Evolutionary conservation across 345 rosid genomes (phyloP), one percentile per base, ranked within the genome.

Genomic region (Salix brachista): DNA sequence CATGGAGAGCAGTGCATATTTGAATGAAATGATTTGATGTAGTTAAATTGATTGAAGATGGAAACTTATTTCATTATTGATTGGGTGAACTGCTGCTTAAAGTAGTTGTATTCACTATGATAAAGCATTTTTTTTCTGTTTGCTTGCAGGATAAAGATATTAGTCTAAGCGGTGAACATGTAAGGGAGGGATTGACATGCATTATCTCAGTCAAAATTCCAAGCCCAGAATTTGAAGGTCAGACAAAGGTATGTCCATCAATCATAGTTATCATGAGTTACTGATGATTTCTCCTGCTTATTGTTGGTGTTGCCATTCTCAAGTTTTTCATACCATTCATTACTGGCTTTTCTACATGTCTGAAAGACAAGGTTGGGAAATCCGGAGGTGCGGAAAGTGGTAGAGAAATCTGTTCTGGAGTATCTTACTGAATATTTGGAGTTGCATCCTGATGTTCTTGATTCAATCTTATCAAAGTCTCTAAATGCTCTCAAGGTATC

Each of bases 141-240:
- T 71, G 34, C 67, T 85, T 85, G 61, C 89, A 96, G 99, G 97
- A 96, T 44, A 96, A 92, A 80, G 99, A 94, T 82, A 90, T 92
- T 67, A 92, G 71, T 84, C 83, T 96, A 84, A 90, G 97, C 62
- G 98, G 98, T 70, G 98, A 96, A 79, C 98, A 96, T 83, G 98
- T 96, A 21, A 85, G 98, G 87, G 99, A 96, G 79, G 99, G 99
- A 69, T 78, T 96, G 86, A 92, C 99, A 44, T 92, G 98, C 83
- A 85, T 96, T 75, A 82, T 96, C 76, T 94, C 99, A n/a, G 97
- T 96, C 77, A 94, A 92, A 88, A 92, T 96, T 88, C 89, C 97
- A 52, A 94, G 90, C 84, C 99, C 99, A 19, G 99, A 96, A 85
- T 96, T 96, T 85, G 98, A 96, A 90, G 99, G 99, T 75, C 99